phyloP scores from a whole-genome alignment of 2,329 filamentous ascomycete species.

The Tolypocladium tropicale region DNA sequence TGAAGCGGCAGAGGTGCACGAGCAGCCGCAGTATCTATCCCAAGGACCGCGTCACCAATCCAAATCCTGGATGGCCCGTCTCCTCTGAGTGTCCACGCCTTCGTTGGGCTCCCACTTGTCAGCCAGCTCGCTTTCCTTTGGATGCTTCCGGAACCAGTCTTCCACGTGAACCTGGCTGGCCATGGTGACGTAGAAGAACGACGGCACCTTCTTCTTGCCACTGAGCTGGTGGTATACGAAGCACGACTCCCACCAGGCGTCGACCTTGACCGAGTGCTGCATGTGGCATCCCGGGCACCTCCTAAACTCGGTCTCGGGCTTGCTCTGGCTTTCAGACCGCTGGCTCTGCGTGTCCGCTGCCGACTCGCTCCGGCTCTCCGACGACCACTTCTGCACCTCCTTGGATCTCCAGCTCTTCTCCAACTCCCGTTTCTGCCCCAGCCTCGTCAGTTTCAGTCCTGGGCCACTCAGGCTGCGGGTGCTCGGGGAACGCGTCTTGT shows the following conservation, averaged over 20 bases:
- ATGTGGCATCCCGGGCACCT: background rate
- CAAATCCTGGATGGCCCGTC: background rate
- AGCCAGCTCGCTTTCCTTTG: background rate
- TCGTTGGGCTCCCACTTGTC: background rate
- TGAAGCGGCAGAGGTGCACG: background rate
- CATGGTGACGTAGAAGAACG: background rate
- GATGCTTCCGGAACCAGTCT: background rate
- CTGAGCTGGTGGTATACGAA: constrained; percentile 4
- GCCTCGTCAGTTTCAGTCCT: background rate
- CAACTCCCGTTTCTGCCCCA: background rate
- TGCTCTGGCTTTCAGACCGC: background rate
- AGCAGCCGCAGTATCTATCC: no score
- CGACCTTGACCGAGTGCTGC: constrained; percentile 3
- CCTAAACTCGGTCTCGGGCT: background rate
- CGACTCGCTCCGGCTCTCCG: background rate
- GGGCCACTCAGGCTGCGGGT: background rate
- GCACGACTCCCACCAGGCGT: constrained; percentile 8
- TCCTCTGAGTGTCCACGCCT: background rate
- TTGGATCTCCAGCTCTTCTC: background rate
- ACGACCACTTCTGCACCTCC: background rate
- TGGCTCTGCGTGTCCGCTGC: background rate
- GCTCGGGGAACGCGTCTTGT: background rate
- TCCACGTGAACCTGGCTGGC: background rate
- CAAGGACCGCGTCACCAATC: background rate
- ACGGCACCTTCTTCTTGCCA: background rate